These are phyloP conservation scores for Aegilops tauschii DNA, from an alignment of 176 grass and related monocot species.

Conservation along the genomic window DNA sequence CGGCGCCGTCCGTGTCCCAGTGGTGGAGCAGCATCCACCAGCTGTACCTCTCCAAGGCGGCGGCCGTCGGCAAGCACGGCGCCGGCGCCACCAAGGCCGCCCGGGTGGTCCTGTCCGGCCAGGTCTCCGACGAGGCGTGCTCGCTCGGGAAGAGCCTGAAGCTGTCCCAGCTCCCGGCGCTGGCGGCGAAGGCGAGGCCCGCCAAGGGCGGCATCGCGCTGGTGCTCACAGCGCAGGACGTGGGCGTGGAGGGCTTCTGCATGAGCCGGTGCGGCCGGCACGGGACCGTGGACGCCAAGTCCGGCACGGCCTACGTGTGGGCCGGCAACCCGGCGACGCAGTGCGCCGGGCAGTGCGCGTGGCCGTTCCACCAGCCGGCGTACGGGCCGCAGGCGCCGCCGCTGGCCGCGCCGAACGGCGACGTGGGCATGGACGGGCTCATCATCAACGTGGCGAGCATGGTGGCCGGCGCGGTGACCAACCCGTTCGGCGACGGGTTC, in stretches of 20 bases:
- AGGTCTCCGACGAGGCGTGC: constrained; percentile 52
- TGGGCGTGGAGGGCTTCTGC: constrained; percentile 69
- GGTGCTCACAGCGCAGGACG: constrained; percentile 61
- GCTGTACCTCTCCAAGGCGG: constrained; percentile 49
- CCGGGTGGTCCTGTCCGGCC: constrained; percentile 35
- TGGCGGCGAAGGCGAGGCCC: constrained; percentile 41
- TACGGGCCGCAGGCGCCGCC: constrained; percentile 55
- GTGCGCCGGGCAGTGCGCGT: constrained; percentile 86
- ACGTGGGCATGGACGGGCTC: constrained; percentile 59
- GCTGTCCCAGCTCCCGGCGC: constrained; percentile 37
- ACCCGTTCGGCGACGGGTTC: constrained; percentile 72
- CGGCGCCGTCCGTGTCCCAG: constrained; percentile 43
- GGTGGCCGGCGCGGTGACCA: constrained; percentile 60
- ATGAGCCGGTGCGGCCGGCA: constrained; percentile 64
- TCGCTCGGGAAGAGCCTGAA: constrained; percentile 54
- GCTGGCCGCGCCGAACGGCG: constrained; percentile 51
- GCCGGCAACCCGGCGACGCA: constrained; percentile 64
- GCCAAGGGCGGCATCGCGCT: constrained; percentile 47
- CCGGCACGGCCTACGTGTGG: constrained; percentile 50
- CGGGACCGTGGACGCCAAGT: constrained; percentile 1
- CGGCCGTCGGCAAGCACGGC: background rate
- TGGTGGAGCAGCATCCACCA: constrained; percentile 58
- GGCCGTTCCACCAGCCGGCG: constrained; percentile 83
- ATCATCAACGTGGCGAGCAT: constrained; percentile 67
- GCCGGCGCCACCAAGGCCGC: background rate